Base-by-base conservation (phyloP, 148 eudicot species). In the Rhododendron mucronatum region DNA sequence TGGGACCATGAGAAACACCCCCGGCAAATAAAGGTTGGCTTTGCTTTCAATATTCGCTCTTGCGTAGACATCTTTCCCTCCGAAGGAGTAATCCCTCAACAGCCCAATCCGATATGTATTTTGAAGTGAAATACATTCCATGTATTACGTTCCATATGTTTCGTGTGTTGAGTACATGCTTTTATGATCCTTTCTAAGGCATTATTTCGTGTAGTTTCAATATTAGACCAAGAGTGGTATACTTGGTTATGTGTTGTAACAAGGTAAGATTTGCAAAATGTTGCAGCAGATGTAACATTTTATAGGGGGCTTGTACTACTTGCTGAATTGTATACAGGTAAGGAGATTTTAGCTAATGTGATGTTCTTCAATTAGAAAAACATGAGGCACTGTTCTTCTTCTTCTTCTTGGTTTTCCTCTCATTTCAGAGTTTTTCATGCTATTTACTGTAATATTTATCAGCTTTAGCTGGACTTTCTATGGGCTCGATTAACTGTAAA, bases 1-100 rank as follows among this genome's bases (percentile, higher is more conserved):
- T 95, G 39, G 96, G 99, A 14, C 94, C 98, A 14, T 96, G 86
- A 95, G 18, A 18, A 11, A 59, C 67, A 61, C 44, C 37, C 50
- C 44, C 5, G 41, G 35, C 35, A 41, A 71, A n/a, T n/a, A 65
- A 71, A 71, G 20, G 76, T 14, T 30, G 30, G 71, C 26, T 67
- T 37, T 23, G 50, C 61, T 20, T 59, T 57, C 30, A 80, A n/a
- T n/a, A 21, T 47, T 30, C 65, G 20, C 6, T 55, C 26, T 14
- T 35, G 21, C 59, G 16, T 7, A 28, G 21, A 82, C 14, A 57
- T 18, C 71, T 63, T 41, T n/a, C 30, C 15, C 15, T 37, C 10
- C n/a, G 5, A 44, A 3, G 81, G 86, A 71, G 41, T 51, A 84
- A 75, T 69, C 55, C 86, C 76, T 33, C 7, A 33, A 75, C 71